Evolutionary conservation across 805 yeast species (phyloP), one percentile per base, ranked within the genome.

Genomic region (Candida vaughaniae): DNA sequence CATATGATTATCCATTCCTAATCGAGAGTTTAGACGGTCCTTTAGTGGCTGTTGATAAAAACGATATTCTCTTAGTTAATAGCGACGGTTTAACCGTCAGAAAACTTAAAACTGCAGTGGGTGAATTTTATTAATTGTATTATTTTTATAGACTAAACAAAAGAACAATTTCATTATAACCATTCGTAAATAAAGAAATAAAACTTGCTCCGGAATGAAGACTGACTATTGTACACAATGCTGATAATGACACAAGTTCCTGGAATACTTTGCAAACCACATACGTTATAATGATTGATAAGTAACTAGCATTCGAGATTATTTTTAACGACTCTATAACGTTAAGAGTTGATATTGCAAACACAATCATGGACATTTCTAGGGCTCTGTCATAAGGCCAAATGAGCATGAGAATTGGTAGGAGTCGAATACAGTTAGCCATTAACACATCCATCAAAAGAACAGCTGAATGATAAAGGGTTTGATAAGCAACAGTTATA

Each of bases 361-460:
- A 75, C 20, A 85, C 83, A 7, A 80, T 63, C 5, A 67, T 64
- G 15, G 80, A 73, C 0, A 84, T 82, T 3, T 83, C 69, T 1
- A 82, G 69, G n/a, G 85, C 76, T 25, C 53, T 53, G 53, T 93
- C 96, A 53, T 93, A 93, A 0, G 95, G 93, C 99, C 99, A 93
- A 23, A 93, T 91, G 22, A 93, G 68, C 90, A 91, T 91, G 22
- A 93, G 69, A 14, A 93, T 83, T 0, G 99, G 99, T 45, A 91
- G 82, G 16, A 91, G 67, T 53, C 85, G 87, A 26, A 91, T 82
- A 1, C 86, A 78, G 29, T 87, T 80, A 0, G 97, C 81, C 5
- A 89, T 72, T 30, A 90, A 55, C 1, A 89, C 71, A 0, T 95
- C 83, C 7, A 81, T 71, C 1, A 88, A 72, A 12, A 90, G 57